Base-by-base conservation (phyloP, 495 filamentous ascomycete genomes). In the Hypoxylon lienhwacheense region DNA sequence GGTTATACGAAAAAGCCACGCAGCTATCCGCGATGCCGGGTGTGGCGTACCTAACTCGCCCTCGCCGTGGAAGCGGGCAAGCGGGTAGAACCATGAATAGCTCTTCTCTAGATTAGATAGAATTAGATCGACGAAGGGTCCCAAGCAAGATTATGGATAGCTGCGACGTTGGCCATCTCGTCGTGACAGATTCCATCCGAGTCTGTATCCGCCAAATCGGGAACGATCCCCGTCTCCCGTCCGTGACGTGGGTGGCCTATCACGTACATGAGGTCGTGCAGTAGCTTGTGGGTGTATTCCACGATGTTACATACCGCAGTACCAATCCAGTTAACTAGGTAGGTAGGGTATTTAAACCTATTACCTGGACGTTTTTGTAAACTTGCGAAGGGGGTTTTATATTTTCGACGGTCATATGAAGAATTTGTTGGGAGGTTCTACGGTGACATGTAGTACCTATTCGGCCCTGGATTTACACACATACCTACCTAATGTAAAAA, bases 241-340 rank as follows among this genome's bases (percentile, higher is more conserved):
- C 44, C 24, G 43, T 31, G 46, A 40, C 53, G 40, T 48, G 36
- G 24, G 41, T 25, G 29, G 15, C 25, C 20, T 14, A 54, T 60
- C 45, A 53, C 48, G 31, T 53, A 39, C 56, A 54, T 49, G 37
- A 39, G 43, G 48, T 53, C 24, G 34, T 47, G 36, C 47, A 47
- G 55, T 33, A 57, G 46, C 39, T 40, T 56, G 44, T 5, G 31
- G n/a, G 43, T 43, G 21, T 21, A 40, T 41, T 4, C 35, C 21
- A 37, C 19, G 10, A 36, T 15, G 2, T 7, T n/a, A 15, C 0
- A n/a, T 34, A 34, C 14, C 32, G n/a, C n/a, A n/a, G n/a, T n/a
- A n/a, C n/a, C n/a, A n/a, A n/a, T n/a, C n/a, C n/a, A n/a, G n/a
- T n/a, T n/a, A n/a, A n/a, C n/a, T n/a, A n/a, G n/a, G n/a, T n/a